Percentiles rank a stretch among this genome's conserved stretches.
Conservation (phyloP, 1,284 basidiomycete genomes). For the Trichosporon sp. region DNA sequence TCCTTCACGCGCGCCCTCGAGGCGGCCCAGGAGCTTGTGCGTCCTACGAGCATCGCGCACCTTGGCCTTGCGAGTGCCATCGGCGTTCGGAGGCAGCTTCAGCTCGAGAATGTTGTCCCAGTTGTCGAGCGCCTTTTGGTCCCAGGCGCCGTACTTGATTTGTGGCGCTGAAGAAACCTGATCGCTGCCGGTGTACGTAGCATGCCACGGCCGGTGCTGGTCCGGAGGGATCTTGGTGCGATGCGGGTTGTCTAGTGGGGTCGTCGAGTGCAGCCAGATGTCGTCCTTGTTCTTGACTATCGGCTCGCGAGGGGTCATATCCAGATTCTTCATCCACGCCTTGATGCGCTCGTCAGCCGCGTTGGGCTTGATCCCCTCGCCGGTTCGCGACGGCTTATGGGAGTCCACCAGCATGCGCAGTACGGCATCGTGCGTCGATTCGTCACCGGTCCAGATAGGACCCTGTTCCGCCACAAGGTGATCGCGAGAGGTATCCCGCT, state of each 20-base stretch:
- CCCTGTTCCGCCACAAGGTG: conserved; percentile 45
- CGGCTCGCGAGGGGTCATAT: conserved; percentile 29
- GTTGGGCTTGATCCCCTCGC: conserved; percentile 37
- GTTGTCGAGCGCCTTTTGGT: conserved; percentile 21
- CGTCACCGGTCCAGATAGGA: conserved; percentile 65
- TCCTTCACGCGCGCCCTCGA: conserved; percentile 63
- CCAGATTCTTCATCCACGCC: conserved; percentile 45
- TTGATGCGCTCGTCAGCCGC: conserved; percentile 70
- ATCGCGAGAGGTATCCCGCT: conserved; percentile 18
- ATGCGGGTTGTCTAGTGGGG: conserved; percentile 19
- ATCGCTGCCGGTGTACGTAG: conserved; percentile 40
- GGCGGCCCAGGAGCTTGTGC: conserved; percentile 54
- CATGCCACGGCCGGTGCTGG: conserved; percentile 44
- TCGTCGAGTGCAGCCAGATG: background rate
- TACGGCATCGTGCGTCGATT: conserved; percentile 64
- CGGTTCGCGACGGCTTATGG: conserved; percentile 65
- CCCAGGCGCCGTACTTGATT: conserved; percentile 42
- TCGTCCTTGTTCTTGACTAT: background rate
- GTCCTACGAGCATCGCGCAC: conserved; percentile 56
- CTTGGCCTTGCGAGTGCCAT: conserved; percentile 54
- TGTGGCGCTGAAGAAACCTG: conserved; percentile 23
- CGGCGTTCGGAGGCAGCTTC: conserved; percentile 46
- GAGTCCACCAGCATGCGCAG: conserved; percentile 80
- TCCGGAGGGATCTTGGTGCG: conserved; percentile 42
- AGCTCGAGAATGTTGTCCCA: conserved; percentile 36